Evolutionary conservation across 164 flowering plant genomes (phyloP).

Genomic region (Aristolochia fimbriata): DNA sequence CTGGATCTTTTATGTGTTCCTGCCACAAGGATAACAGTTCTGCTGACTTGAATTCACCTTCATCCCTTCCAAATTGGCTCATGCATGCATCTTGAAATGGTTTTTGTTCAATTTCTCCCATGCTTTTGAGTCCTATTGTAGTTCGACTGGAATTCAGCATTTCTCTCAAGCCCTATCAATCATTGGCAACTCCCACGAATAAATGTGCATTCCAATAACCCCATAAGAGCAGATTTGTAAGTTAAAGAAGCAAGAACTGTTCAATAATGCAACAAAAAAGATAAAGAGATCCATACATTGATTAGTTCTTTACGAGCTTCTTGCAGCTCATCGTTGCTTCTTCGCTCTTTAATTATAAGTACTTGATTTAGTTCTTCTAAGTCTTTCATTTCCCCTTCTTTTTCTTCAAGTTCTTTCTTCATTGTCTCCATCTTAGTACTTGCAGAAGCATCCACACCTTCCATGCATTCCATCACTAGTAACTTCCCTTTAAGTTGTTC

Average conservation of each 20-base stretch:
- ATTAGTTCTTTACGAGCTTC: slow-evolving; percentile 58
- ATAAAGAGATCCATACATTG: slow-evolving; percentile 22
- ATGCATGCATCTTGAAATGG: slow-evolving; percentile 55
- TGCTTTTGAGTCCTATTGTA: slow-evolving; percentile 55
- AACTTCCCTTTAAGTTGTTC: slow-evolving; percentile 54
- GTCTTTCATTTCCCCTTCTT: slow-evolving; percentile 8
- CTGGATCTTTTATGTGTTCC: slow-evolving; percentile 50
- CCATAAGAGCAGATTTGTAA: neutral
- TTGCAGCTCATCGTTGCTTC: slow-evolving; percentile 51
- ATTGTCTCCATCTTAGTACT: neutral
- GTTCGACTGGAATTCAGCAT: slow-evolving; percentile 11
- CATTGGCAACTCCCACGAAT: neutral
- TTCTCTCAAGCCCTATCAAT: slow-evolving; percentile 50
- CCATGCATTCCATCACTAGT: slow-evolving; percentile 57
- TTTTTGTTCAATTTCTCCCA: slow-evolving; percentile 69
- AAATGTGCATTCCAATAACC: neutral
- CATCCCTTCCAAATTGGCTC: slow-evolving; percentile 36
- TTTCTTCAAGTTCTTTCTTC: slow-evolving; percentile 7
- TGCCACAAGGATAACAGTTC: slow-evolving; percentile 71
- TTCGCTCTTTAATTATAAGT: slow-evolving; percentile 13
- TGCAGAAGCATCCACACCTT: slow-evolving; percentile 26
- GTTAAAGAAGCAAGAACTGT: neutral
- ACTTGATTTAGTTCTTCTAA: slow-evolving; percentile 11
- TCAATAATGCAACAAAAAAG: neutral
- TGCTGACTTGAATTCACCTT: slow-evolving; percentile 41